Evolutionary conservation across 768 basidiomycete species (phyloP), one percentile per base, ranked within the genome.

Genomic region (Russula olivacea): DNA sequence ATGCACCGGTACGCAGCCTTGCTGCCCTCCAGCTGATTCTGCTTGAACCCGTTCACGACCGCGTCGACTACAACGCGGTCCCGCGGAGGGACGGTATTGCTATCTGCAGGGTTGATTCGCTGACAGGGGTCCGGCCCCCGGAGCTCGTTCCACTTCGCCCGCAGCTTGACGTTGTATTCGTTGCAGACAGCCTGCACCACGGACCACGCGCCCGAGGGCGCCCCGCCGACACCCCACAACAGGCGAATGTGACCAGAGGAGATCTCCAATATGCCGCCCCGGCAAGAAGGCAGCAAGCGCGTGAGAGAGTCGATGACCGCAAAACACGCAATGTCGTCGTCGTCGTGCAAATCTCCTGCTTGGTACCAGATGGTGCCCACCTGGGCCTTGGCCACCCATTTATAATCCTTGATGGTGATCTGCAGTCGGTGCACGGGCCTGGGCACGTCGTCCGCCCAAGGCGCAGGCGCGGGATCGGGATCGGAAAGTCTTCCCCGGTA

Each of bases 261-360:
- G 1, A 63, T 43, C 5, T 30, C 25, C 43, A 63, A 11, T n/a
- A 40, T 21, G 14, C 25, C 21, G 9, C 3, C 10, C 1, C n/a
- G 34, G 43, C 45, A 54, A 28, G 3, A n/a, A 4, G 52, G 57
- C 19, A 59, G n/a, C 57, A 52, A 30, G 15, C 61, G 57, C 19
- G 62, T 23, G 15, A 63, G 51, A 1, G 17, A 17, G 25, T 63
- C 62, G 36, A 63, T 23, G 5, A 59, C 36, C 2, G 51, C 62
- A 8, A 58, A 63, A 3, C 43, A n/a, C 0, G 57, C 25, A 15
- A 49, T 4, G 28, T 47, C 43, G 2, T 32, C 11, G 0, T 36
- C 25, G 0, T 28, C 43, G 32, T 28, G 17, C 32, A 58, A 3
- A 2, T 53, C 34, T 7, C 12, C 23, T 14, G 25, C 23, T 14